Percentiles rank a stretch among this genome's conserved stretches.
These are phyloP conservation scores for Triticum timopheevii DNA, from an alignment of 176 grass and related monocot species.

Conservation along the genomic window DNA sequence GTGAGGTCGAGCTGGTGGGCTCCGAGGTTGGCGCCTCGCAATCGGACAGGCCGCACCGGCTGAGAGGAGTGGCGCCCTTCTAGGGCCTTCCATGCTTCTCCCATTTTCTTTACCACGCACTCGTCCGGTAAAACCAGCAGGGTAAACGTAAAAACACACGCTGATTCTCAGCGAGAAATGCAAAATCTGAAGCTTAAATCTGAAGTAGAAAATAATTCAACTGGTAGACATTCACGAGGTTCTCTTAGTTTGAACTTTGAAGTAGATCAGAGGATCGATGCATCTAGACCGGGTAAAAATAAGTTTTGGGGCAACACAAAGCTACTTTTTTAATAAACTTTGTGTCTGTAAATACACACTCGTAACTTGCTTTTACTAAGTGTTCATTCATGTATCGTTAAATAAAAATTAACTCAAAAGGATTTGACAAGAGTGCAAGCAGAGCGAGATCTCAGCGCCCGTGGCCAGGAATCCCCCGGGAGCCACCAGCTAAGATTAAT, in stretches of 20 bases:
- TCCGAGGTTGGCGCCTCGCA: conserved; percentile 21
- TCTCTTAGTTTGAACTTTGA: no score
- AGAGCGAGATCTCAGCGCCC: no score
- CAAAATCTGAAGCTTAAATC: not conserved
- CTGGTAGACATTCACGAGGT: no score
- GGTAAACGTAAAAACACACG: not conserved
- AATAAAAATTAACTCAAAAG: no score
- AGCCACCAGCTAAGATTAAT: not conserved
- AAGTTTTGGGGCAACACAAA: no score
- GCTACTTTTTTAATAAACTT: no score
- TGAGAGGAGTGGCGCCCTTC: conserved; percentile 35
- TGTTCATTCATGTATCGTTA: no score
- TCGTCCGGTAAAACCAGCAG: not conserved
- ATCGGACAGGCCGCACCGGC: not conserved
- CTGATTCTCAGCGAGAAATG: not conserved
- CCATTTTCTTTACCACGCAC: not conserved
- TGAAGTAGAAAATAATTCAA: not conserved
- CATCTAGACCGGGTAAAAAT: no score
- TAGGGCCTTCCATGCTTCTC: not conserved
- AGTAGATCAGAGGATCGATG: no score
- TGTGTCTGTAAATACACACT: no score
- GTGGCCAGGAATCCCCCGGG: not conserved
- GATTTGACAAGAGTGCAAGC: no score
- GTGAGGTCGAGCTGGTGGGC: not conserved
- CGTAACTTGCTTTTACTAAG: no score